Base-by-base conservation (phyloP, 2,329 filamentous ascomycete genomes). In the Alternaria dauci region DNA sequence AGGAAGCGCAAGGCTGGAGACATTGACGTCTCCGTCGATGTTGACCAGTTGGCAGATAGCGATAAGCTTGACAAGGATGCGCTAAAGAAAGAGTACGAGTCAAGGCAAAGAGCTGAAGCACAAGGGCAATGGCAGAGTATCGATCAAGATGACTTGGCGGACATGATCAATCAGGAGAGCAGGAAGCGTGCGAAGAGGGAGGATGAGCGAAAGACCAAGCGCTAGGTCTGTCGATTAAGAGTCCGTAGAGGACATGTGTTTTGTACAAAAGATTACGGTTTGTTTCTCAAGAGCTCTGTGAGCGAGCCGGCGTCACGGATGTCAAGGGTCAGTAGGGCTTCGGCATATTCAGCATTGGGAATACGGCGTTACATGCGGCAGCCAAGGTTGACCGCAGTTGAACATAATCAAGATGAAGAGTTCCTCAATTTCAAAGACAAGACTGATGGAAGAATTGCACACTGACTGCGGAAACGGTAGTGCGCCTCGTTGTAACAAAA, bases 151-250 rank as follows among this genome's bases (percentile, higher is more conserved):
- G 94, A 97, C 75, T 80, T 99, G 58, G 94, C 90, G 71, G 92
- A 97, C 73, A 96, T 99, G 92, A 97, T 99, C 81, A 93, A 93
- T 12, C 90, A 92, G 72, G 95, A 98, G 81, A 93, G 89, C 74
- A 87, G 93, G 67, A 98, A 98, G 86, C 87, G 93, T 76, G 86
- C 94, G 76, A 96, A 94, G 86, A 88, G 91, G 67, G 94, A 97
- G 70, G 89, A 92, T 30, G 93, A 96, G 79, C 88, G 89, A 76
- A 85, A 85, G 71, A 85, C 87, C 65, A 89, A 90, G 83, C 72
- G 80, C 58, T 77, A 65, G 71, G 57, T 36, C 23, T 48, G 34
- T 55, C 28, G 47, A 26, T 57, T 14, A 60, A 60, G 58, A 60
- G 53, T 52, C 53, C 34, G 47, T 20, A 47, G 47, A 56, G 58